These are phyloP conservation scores for Onygenales sp. DNA, from an alignment of 2,329 filamentous ascomycete species.

Conservation along the genomic window DNA sequence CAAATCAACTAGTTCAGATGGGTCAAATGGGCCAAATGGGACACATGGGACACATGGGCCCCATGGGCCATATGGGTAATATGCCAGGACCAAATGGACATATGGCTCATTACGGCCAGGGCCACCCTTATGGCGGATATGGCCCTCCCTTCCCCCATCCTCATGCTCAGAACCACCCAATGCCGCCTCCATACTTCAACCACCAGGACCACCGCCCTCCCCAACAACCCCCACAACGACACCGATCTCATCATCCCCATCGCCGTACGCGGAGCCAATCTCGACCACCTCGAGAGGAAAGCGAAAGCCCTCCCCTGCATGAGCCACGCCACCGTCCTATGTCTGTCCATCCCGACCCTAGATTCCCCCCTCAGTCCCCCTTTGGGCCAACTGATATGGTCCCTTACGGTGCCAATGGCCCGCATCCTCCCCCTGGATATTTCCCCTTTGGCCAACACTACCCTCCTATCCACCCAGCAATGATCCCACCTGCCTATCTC, in stretches of 20 bases:
- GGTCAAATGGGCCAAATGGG: slow-evolving; percentile 7
- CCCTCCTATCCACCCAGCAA: slow-evolving; percentile 21
- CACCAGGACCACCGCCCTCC: slow-evolving; percentile 5
- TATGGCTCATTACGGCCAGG: slow-evolving; percentile 4
- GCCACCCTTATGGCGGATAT: slow-evolving; percentile 9
- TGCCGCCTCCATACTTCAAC: slow-evolving; percentile 9
- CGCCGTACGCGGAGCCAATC: slow-evolving; percentile 7
- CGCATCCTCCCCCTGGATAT: slow-evolving; percentile 17
- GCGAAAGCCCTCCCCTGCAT: slow-evolving; percentile 21
- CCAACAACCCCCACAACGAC: neutral
- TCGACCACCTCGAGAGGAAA: slow-evolving; percentile 16
- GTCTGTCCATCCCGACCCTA: slow-evolving; percentile 11
- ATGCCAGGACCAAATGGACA: slow-evolving; percentile 2
- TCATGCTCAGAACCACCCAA: slow-evolving; percentile 5
- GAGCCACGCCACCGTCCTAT: slow-evolving; percentile 19
- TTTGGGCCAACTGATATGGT: slow-evolving; percentile 29
- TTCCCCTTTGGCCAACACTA: slow-evolving; percentile 24
- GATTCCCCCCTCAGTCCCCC: slow-evolving; percentile 12
- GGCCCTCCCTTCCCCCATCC: slow-evolving; percentile 6
- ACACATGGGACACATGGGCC: neutral
- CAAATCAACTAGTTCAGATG: slow-evolving; percentile 13
- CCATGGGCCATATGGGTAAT: slow-evolving; percentile 1
- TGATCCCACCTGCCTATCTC: slow-evolving; percentile 28
- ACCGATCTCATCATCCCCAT: slow-evolving; percentile 8
- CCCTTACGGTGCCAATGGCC: slow-evolving; percentile 23